Conservation (phyloP, 1,284 basidiomycete genomes). For the Leccinum subfulvum region DNA sequence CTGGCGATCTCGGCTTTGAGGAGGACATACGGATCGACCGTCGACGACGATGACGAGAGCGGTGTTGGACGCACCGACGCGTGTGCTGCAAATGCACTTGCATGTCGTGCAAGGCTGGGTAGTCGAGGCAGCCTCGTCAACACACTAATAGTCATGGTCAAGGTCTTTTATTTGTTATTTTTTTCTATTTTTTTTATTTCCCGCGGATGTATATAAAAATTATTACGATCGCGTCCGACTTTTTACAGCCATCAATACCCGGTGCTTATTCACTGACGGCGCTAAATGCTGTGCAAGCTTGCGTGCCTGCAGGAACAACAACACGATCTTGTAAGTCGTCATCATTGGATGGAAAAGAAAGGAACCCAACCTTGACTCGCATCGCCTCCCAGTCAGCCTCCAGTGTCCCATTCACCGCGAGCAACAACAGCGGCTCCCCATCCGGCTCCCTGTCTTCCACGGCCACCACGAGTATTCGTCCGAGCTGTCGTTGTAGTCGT, state of each 20-base stretch:
- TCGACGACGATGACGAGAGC: conserved; percentile 17
- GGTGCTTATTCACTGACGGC: conserved; percentile 41
- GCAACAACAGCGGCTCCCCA: conserved; percentile 56
- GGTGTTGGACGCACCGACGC: conserved; percentile 17
- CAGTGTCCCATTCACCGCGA: conserved; percentile 63
- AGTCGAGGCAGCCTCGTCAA: conserved; percentile 15
- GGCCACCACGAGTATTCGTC: conserved; percentile 65
- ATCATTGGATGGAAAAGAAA: no score
- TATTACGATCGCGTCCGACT: conserved; percentile 22
- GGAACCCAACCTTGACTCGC: conserved; percentile 53
- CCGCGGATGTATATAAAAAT: conserved; percentile 16
- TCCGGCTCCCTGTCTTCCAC: conserved; percentile 42
- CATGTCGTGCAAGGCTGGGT: conserved; percentile 14
- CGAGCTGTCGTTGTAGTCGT: conserved; percentile 46
- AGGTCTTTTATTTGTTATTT: conserved; percentile 4
- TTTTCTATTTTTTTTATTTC: conserved; percentile 15
- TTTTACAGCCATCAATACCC: conserved; percentile 26
- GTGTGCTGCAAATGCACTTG: conserved; percentile 29
- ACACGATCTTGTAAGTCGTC: no score
- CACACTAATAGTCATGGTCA: conserved; percentile 22
- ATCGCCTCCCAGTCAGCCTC: conserved; percentile 63
- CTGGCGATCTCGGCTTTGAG: conserved; percentile 74
- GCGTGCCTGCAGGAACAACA: conserved; percentile 43
- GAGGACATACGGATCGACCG: conserved; percentile 62
- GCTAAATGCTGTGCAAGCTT: conserved; percentile 47